Evolutionary conservation across 2,329 filamentous ascomycete species (phyloP), one percentile per base, ranked within the genome.

Genomic region (Didymella sp.): DNA sequence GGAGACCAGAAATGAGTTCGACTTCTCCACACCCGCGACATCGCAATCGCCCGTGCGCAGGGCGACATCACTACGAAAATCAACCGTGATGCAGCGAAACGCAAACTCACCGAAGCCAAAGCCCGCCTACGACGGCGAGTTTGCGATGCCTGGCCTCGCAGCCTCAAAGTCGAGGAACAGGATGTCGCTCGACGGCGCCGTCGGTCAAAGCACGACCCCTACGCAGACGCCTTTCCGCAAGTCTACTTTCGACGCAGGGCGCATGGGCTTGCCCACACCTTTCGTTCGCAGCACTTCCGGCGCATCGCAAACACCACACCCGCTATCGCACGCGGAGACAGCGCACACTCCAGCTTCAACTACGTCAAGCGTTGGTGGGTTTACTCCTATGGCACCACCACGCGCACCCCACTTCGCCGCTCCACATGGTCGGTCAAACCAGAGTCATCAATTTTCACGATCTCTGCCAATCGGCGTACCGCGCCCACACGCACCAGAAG

Each of bases 291-390:
- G 62, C 30, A 63, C 66, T 56, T 53, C 60, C 30, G 63, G 64
- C 44, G 59, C 57, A 49, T 51, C 64, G 38, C 67, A 71, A 42
- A 41, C 38, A 41, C 82, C 90, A 17, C 94, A 97, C 73, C 94
- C 94, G 19, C 81, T 97, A 21, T 96, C 94, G 6, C 87, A 92
- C 60, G 90, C 91, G 0, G 82, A 97, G 64, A 96, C 91, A 60
- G 90, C 91, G 0, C 82, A 97, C 65, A 96, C 91, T 0, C 92
- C 92, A 3, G 96, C 92, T 0, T 94, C 91, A 1, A 96, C 92
- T 2, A 87, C 84, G 50, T 94, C 91, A 6, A 95, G 89, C 70
- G 74, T 94, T 40, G 82, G 83, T 1, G 91, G 93, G 61, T 91
- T 65, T 38, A 68, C 68, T 24, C 70, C 68, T 27, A 66, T 68